Evolutionary conservation across 1,284 basidiomycete genomes (phyloP).

Genomic region (Earliella scabrosa): DNA sequence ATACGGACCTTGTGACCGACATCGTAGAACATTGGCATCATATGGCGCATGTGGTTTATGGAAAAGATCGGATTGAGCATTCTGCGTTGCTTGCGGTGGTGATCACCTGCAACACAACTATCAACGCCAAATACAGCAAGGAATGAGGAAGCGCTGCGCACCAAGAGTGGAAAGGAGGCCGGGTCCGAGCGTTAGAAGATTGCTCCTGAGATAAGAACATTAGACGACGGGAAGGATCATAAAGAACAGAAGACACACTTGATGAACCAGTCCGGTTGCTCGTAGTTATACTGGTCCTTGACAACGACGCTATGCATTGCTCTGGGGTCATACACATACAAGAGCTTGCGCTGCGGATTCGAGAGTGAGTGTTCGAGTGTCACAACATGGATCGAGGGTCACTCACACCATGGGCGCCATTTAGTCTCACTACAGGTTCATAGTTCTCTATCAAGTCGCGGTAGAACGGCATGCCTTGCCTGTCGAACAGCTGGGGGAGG

Average conservation of each 20-base stretch:
- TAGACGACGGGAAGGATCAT: background rate
- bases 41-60: conserved; percentile 26
- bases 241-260: conserved; percentile 12
- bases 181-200: conserved; percentile 27
- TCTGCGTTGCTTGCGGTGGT: conserved; percentile 24
- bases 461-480: conserved; percentile 22
- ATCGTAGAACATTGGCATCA: conserved; percentile 26
- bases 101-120: conserved; percentile 25
- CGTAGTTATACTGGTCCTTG: conserved; percentile 38
- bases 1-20: conserved; percentile 27
- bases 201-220: conserved; percentile 15
- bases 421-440: conserved; percentile 22
- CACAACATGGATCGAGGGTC: background rate
- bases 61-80: conserved; percentile 27
- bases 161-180: conserved; percentile 28
- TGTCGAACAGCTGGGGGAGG: conserved; percentile 21
- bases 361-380: background rate
- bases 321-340: conserved; percentile 33
- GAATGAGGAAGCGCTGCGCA: background rate
- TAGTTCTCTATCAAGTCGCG: conserved; percentile 25
- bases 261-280: conserved; percentile 30
- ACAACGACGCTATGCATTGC: conserved; percentile 37
- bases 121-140: background rate
- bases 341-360: conserved; percentile 23
- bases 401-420: conserved; percentile 24